These are phyloP conservation scores for Microbotryum saponariae DNA, from an alignment of 1,284 basidiomycete genomes.

Conservation along the genomic window DNA sequence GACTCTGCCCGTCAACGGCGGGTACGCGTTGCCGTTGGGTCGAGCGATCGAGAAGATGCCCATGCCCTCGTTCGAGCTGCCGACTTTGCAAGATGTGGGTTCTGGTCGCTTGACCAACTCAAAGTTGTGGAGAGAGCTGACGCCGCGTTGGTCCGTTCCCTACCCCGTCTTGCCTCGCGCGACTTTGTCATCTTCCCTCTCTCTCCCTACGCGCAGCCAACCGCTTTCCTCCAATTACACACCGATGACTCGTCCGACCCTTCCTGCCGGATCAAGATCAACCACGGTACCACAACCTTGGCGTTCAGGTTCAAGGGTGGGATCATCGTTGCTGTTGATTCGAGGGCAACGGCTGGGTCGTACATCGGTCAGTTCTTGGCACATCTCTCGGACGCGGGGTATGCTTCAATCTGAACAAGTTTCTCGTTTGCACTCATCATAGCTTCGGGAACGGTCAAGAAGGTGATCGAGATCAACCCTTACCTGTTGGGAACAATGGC, in stretches of 20 bases:
- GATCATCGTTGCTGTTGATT: constrained; percentile 96
- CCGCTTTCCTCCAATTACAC: constrained; percentile 76
- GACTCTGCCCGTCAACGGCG: constrained; percentile 9
- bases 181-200: not conserved
- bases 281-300: constrained; percentile 96
- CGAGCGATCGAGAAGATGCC: constrained; percentile 30
- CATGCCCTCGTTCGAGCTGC: constrained; percentile 27
- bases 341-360: constrained; percentile 90
- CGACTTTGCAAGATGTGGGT: constrained; percentile 21
- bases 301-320: constrained; percentile 96
- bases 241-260: constrained; percentile 86
- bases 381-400: constrained; percentile 1
- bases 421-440: not conserved
- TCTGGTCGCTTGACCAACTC: not conserved
- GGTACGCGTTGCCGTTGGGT: constrained; percentile 31
- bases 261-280: constrained; percentile 91
- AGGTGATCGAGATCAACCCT: constrained; percentile 99
- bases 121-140: not conserved
- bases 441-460: constrained; percentile 95
- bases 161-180: not conserved
- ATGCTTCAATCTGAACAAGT: not conserved
- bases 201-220: constrained; percentile 53
- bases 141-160: not conserved
- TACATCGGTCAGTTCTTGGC: constrained; percentile 67
- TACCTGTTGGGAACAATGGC: constrained; percentile 98